These are phyloP conservation scores for Helianthus tuberosus DNA, from an alignment of 129 eudicot genomes.

Conservation along the genomic window DNA sequence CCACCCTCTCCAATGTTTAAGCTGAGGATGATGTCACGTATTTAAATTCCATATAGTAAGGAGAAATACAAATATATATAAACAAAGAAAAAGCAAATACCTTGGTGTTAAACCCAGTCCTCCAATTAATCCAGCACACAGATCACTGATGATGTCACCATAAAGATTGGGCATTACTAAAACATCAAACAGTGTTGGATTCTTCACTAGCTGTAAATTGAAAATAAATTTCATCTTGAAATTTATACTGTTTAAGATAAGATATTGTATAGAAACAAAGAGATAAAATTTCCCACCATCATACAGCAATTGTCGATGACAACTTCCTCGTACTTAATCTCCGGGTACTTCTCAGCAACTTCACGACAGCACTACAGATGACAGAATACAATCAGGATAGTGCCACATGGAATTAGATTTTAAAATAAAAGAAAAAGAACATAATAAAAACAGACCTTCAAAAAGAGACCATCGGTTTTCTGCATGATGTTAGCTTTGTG, in stretches of 20 bases:
- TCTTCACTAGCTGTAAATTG: conserved; percentile 83
- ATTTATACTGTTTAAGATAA: conserved; percentile 7
- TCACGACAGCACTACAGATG: conserved; percentile 87
- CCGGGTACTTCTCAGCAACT: conserved; percentile 98
- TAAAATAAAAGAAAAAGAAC: not conserved
- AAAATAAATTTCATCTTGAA: conserved; percentile 5
- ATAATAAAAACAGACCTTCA: conserved; percentile 51
- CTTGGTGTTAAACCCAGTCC: conserved; percentile 98
- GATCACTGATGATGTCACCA: conserved; percentile 96
- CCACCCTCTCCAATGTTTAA: conserved; percentile 98
- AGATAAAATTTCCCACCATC: conserved; percentile 61
- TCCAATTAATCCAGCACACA: conserved; percentile 98
- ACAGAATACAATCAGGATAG: conserved; percentile 17
- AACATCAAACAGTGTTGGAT: conserved; percentile 96
- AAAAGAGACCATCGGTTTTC: conserved; percentile 95
- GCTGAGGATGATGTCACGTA: conserved; percentile 36
- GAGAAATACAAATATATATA: not conserved
- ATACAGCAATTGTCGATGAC: conserved; percentile 95
- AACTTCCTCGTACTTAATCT: conserved; percentile 92
- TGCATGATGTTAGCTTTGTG: conserved; percentile 99
- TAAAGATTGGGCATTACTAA: conserved; percentile 97
- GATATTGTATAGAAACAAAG: not conserved
- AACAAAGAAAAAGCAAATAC: conserved; percentile 33
- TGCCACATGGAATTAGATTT: not conserved
- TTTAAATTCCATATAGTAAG: not conserved